Evolutionary conservation across 2,329 filamentous ascomycete genomes (phyloP).

Genomic region (Penicillium sp.): DNA sequence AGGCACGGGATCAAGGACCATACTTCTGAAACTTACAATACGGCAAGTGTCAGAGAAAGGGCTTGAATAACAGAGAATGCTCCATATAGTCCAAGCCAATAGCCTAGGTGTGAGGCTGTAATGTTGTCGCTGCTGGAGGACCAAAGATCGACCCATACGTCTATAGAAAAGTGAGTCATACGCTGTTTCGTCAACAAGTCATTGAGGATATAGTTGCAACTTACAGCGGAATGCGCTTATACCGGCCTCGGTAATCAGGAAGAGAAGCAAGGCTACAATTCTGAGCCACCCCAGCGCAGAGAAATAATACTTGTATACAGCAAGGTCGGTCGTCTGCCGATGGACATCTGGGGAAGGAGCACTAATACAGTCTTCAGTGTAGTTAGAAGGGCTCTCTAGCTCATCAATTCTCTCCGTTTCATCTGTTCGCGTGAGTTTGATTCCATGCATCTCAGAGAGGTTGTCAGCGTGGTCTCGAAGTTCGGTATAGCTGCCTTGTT

Average conservation of each 20-base stretch:
- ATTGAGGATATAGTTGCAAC: background rate
- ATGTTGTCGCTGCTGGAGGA: constrained; percentile 11
- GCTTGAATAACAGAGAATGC: constrained; percentile 12
- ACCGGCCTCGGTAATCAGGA: constrained; percentile 7
- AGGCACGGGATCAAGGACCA: background rate
- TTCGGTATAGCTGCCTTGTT: constrained; percentile 8
- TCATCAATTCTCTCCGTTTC: background rate
- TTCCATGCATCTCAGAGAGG: background rate
- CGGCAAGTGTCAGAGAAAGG: background rate
- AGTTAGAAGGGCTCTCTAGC: background rate
- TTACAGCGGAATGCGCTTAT: constrained; percentile 6
- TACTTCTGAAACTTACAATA: background rate
- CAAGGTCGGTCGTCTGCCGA: constrained; percentile 5
- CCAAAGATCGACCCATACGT: constrained; percentile 18
- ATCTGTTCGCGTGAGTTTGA: background rate
- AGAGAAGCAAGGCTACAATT: constrained; percentile 14
- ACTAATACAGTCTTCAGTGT: background rate
- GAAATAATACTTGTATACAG: constrained; percentile 24
- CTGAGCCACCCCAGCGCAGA: constrained; percentile 16
- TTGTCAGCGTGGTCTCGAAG: constrained; percentile 7
- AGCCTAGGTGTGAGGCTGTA: constrained; percentile 8
- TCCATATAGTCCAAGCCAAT: constrained; percentile 18
- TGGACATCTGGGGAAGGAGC: background rate
- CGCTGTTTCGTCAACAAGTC: background rate
- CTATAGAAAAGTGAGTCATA: constrained; percentile 1